Conservation (phyloP, 352 stramenopile species). For the Globisporangium acanthophoron region DNA sequence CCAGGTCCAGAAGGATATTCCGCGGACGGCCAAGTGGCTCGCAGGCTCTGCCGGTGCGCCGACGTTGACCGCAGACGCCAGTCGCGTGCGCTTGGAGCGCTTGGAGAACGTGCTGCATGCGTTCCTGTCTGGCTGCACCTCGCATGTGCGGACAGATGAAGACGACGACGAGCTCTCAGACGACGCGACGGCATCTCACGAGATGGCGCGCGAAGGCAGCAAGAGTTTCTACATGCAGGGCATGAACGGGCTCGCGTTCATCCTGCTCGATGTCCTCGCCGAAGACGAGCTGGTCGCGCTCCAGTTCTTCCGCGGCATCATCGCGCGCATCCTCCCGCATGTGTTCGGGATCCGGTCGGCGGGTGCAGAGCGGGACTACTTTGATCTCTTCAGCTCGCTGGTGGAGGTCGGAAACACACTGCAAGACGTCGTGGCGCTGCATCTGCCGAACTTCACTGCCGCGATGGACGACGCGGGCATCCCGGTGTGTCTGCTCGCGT, state of each 20-base stretch:
- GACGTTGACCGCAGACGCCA: constrained; percentile 26
- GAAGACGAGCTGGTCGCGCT: constrained; percentile 53
- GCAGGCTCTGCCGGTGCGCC: constrained; percentile 53
- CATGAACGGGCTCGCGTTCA: constrained; percentile 81
- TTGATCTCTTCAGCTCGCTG: constrained; percentile 68
- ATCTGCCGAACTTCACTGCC: constrained; percentile 54
- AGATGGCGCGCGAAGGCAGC: constrained; percentile 7
- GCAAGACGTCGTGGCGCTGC: constrained; percentile 65
- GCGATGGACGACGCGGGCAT: constrained; percentile 53
- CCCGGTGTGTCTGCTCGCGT: constrained; percentile 72
- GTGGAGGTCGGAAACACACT: constrained; percentile 64
- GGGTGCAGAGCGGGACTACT: constrained; percentile 35
- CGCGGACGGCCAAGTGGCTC: constrained; percentile 73
- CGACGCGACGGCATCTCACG: neutral
- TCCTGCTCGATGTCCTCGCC: constrained; percentile 57
- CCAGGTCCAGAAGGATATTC: constrained; percentile 80
- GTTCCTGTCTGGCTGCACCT: constrained; percentile 57
- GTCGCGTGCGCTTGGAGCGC: constrained; percentile 21
- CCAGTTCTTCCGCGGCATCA: constrained; percentile 54
- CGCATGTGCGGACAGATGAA: constrained; percentile 31
- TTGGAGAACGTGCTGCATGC: constrained; percentile 57
- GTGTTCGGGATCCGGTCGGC: constrained; percentile 65
- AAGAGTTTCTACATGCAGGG: constrained; percentile 80
- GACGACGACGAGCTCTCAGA: constrained; percentile 10
- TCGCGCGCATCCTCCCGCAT: constrained; percentile 63